Evolutionary conservation across 345 rosid genomes (phyloP).

Genomic region (Iberis pinnata): DNA sequence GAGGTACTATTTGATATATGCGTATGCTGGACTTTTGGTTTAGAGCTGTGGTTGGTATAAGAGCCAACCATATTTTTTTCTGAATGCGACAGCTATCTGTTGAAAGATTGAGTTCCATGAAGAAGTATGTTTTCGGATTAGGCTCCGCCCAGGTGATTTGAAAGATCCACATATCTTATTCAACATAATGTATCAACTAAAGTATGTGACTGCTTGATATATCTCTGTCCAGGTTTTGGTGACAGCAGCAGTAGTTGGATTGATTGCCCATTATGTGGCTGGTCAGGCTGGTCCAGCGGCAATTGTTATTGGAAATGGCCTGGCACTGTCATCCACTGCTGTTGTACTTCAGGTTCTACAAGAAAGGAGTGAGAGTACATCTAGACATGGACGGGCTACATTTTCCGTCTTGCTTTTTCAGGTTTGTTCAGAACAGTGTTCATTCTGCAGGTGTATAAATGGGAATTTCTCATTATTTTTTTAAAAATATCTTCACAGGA

Average conservation of each 20-base stretch:
- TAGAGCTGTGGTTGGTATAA: constrained; percentile 21
- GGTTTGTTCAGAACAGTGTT: constrained; percentile 38
- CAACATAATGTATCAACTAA: not conserved
- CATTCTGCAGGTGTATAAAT: constrained; percentile 5
- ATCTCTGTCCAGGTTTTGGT: constrained; percentile 60
- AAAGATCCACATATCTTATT: constrained; percentile 12
- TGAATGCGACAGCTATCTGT: constrained; percentile 80
- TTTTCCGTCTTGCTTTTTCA: constrained; percentile 96
- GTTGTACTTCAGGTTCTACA: constrained; percentile 99
- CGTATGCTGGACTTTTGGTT: constrained; percentile 19
- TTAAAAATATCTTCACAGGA: constrained; percentile 47
- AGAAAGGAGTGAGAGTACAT: constrained; percentile 98
- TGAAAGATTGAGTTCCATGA: constrained; percentile 99
- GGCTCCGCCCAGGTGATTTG: constrained; percentile 84
- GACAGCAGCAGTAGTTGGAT: constrained; percentile 82
- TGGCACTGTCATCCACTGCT: constrained; percentile 95
- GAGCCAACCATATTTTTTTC: constrained; percentile 26
- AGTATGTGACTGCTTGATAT: constrained; percentile 1
- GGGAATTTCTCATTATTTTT: constrained; percentile 22
- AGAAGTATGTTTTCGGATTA: constrained; percentile 95
- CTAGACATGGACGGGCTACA: constrained; percentile 99
- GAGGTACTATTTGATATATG: constrained; percentile 49
- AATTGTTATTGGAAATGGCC: constrained; percentile 93
- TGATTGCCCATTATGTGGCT: constrained; percentile 69
- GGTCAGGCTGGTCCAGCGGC: constrained; percentile 90